These are phyloP conservation scores for Aspergillus neotritici DNA, from an alignment of 2,329 filamentous ascomycete species.

Conservation along the genomic window DNA sequence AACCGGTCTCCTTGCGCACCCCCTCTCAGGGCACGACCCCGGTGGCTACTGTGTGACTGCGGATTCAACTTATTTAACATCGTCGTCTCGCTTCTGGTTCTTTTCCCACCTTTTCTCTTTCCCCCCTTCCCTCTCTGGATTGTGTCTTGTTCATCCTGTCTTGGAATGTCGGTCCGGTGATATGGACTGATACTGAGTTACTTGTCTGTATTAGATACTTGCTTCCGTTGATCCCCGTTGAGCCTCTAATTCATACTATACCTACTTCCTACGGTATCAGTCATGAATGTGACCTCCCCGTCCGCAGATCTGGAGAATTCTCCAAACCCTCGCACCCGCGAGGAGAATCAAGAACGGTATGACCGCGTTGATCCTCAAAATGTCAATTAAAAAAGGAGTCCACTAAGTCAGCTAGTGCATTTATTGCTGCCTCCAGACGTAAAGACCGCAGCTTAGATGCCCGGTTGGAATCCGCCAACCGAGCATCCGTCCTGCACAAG, in stretches of 20 bases:
- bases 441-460: conserved; percentile 84
- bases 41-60: background rate
- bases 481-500: conserved; percentile 89
- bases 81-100: background rate
- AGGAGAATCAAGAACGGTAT: conserved; percentile 45
- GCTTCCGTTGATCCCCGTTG: background rate
- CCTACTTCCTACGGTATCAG: background rate
- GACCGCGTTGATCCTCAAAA: background rate
- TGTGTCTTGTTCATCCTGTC: no score
- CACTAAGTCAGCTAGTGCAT: conserved; percentile 55
- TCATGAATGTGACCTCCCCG: conserved; percentile 19
- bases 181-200: no score
- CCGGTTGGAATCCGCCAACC: conserved; percentile 75
- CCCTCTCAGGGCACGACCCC: no score
- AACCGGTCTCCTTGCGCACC: no score
- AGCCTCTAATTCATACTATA: background rate
- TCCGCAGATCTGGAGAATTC: conserved; percentile 28
- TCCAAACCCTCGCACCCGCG: conserved; percentile 33
- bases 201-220: background rate
- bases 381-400: background rate
- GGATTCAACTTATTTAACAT: background rate
- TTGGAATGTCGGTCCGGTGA: no score
- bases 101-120: conserved; percentile 1
- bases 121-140: background rate
- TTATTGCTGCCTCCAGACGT: conserved; percentile 83